A percentile compares a stretch with the other conserved stretches of the same genome.
phyloP scores from a whole-genome alignment of 2,329 filamentous ascomycete species.

The Curvularia sp. region DNA sequence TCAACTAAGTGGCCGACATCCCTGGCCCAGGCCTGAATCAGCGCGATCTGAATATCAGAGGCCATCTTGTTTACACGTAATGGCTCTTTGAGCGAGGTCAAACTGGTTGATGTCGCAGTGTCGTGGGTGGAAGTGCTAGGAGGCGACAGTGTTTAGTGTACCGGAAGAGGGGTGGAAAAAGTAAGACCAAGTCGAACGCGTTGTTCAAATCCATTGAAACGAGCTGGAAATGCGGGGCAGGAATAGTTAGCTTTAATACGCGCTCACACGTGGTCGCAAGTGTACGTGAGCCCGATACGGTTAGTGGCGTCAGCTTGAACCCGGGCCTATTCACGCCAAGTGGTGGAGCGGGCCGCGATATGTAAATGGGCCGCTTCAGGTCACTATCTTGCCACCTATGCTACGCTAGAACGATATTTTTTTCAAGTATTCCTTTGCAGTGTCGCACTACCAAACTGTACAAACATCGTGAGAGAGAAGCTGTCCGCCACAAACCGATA shows the following conservation, averaged over 20 bases:
- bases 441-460: not conserved
- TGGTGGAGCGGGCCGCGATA: not conserved
- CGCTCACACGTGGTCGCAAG: slow-evolving; percentile 5
- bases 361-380: not conserved
- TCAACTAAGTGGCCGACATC: slow-evolving; percentile 23
- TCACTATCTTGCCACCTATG: not conserved
- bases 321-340: slow-evolving; percentile 3
- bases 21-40: slow-evolving; percentile 24
- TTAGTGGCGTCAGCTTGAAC: slow-evolving; percentile 10
- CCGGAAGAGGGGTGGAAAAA: not conserved
- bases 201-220: not conserved
- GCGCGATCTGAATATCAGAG: slow-evolving; percentile 15
- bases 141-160: not conserved
- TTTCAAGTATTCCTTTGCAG: not conserved
- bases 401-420: not conserved
- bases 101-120: not conserved
- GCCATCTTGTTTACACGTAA: slow-evolving; percentile 9
- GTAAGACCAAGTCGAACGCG: not conserved
- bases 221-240: slow-evolving; percentile 9
- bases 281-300: slow-evolving; percentile 4
- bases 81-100: not conserved
- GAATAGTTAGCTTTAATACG: slow-evolving; percentile 2
- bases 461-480: not conserved
- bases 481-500: not conserved
- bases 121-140: not conserved